Evolutionary conservation across 2,329 filamentous ascomycete species (phyloP).

Genomic region (Phaeosphaeria sp.): DNA sequence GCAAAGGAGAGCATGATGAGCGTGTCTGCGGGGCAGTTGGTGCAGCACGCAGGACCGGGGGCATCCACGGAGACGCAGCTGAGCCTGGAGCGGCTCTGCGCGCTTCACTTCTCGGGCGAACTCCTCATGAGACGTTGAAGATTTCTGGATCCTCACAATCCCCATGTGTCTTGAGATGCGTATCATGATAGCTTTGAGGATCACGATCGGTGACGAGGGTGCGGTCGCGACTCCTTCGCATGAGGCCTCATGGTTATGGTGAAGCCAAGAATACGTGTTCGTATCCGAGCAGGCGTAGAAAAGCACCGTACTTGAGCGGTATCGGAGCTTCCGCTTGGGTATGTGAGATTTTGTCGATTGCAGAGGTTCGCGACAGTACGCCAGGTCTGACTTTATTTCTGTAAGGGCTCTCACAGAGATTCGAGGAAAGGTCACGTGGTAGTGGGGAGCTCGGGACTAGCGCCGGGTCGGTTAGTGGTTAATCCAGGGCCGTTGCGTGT

Average conservation of each 20-base stretch:
- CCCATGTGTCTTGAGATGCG: neutral
- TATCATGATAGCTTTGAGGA: neutral
- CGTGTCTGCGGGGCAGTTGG: constrained; percentile 33
- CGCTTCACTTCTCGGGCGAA: neutral
- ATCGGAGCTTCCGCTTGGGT: constrained; percentile 27
- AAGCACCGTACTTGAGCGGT: constrained; percentile 6
- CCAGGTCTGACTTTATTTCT: neutral
- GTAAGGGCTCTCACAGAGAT: neutral
- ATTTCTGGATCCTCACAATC: neutral
- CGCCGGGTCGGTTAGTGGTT: constrained; percentile 13
- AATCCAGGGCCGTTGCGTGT: constrained; percentile 33
- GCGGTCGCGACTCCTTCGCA: neutral
- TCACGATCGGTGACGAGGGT: neutral
- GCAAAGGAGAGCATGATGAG: constrained; percentile 38
- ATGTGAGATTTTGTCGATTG: constrained; percentile 30
- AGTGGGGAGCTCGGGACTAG: constrained; percentile 20
- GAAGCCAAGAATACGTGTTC: neutral
- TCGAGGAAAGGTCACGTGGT: constrained; percentile 15
- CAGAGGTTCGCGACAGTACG: neutral
- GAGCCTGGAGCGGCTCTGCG: constrained; percentile 21
- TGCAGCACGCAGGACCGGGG: constrained; percentile 30
- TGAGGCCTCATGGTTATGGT: neutral
- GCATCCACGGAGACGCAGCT: constrained; percentile 29
- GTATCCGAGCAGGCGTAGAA: neutral
- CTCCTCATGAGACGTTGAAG: neutral